These are phyloP conservation scores for Alternaria postmessia DNA, from an alignment of 2,329 filamentous ascomycete species.

Conservation along the genomic window DNA sequence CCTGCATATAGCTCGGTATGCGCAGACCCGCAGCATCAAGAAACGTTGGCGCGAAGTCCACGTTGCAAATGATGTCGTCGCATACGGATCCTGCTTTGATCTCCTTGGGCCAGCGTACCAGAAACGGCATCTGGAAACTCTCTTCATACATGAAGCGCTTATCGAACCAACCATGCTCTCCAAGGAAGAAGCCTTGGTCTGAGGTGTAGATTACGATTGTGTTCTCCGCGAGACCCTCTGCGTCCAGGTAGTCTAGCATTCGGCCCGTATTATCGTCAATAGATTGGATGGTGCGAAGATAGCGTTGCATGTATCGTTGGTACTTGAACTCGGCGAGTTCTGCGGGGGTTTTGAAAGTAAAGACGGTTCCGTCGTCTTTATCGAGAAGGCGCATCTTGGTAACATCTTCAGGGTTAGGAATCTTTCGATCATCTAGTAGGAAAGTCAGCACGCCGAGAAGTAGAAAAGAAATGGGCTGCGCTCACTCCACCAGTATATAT, in stretches of 20 bases:
- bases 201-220: constrained; percentile 64
- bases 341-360: constrained; percentile 53
- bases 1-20: constrained; percentile 62
- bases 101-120: constrained; percentile 57
- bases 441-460: constrained; percentile 1
- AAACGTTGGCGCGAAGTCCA: constrained; percentile 63
- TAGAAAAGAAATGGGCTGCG: not conserved
- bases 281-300: constrained; percentile 61
- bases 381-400: constrained; percentile 52
- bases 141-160: constrained; percentile 68
- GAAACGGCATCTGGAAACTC: constrained; percentile 65
- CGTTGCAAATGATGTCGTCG: constrained; percentile 62
- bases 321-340: constrained; percentile 63
- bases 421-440: constrained; percentile 48
- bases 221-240: constrained; percentile 53
- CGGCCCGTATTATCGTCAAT: constrained; percentile 64
- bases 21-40: constrained; percentile 56
- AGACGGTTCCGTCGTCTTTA: constrained; percentile 57
- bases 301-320: constrained; percentile 58
- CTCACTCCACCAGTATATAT: not conserved
- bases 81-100: constrained; percentile 53
- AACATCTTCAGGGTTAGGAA: constrained; percentile 48
- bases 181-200: constrained; percentile 65
- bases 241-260: constrained; percentile 58
- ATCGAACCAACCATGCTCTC: constrained; percentile 66